Percentiles rank a stretch among this genome's conserved stretches.
Conservation (phyloP, 371 early-diverging fungal genomes). For the Mortierella sp. region DNA sequence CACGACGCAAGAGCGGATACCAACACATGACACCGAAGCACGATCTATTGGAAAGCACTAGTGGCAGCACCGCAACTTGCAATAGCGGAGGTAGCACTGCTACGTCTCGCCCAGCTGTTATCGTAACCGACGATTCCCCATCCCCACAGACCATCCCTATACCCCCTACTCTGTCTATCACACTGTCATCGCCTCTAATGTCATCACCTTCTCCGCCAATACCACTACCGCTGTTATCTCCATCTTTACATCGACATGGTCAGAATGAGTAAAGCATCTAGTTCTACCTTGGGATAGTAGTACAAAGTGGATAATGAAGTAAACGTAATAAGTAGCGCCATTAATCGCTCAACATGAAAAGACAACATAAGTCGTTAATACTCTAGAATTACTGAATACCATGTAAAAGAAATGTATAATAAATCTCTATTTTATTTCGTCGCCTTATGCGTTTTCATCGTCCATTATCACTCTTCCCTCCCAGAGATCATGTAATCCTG, state of each 20-base stretch:
- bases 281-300: too few relatives aligned
- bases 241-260: background rate
- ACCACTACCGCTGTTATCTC: background rate
- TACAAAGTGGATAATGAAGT: too few relatives aligned
- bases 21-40: background rate
- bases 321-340: too few relatives aligned
- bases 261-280: background rate
- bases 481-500: conserved; percentile 52
- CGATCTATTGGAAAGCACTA: background rate
- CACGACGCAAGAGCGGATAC: conserved; percentile 39
- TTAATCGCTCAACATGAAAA: too few relatives aligned
- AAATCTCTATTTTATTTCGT: background rate
- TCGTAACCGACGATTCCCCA: background rate
- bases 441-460: conserved; percentile 21
- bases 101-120: background rate
- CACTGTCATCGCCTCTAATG: conserved; percentile 1
- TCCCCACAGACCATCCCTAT: background rate
- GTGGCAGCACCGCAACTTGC: background rate
- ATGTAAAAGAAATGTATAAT: conserved; percentile 2
- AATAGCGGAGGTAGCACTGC: background rate
- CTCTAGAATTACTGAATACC: background rate
- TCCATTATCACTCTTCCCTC: conserved; percentile 44
- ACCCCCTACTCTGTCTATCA: conserved; percentile 4
- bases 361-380: too few relatives aligned
- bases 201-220: background rate